phyloP scores from a whole-genome alignment of 495 filamentous ascomycete species.

The Neurospora terricola region DNA sequence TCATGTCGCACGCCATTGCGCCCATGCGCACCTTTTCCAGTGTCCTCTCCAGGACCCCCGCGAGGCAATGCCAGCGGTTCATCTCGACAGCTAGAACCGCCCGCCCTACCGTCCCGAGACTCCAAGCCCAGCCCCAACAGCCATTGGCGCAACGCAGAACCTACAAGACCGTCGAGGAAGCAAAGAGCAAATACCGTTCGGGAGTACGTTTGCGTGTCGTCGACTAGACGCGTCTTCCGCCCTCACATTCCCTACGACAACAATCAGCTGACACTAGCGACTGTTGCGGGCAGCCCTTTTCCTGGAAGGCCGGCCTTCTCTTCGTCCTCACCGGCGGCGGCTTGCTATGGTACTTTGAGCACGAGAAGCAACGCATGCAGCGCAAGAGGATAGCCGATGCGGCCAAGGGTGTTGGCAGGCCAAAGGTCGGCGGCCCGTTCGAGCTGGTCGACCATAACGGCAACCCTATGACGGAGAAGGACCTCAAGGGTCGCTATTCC shows the following conservation, averaged over 20 bases:
- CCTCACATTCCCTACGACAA: conserved; percentile 1
- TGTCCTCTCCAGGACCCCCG: conserved; percentile 9
- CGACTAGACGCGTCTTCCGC: not conserved
- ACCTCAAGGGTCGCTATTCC: conserved; percentile 78
- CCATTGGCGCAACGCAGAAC: conserved; percentile 25
- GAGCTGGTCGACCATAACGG: conserved; percentile 74
- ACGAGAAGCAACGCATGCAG: conserved; percentile 81
- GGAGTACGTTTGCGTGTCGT: conserved; percentile 27
- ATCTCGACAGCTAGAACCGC: conserved; percentile 18
- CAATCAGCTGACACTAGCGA: not conserved
- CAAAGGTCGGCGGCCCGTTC: conserved; percentile 87
- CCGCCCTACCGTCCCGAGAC: conserved; percentile 4
- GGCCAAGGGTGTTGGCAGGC: conserved; percentile 82
- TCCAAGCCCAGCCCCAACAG: conserved; percentile 18
- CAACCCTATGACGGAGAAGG: conserved; percentile 58
- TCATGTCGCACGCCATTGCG: conserved; percentile 19
- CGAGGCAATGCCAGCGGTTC: conserved; percentile 18
- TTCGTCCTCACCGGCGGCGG: conserved; percentile 71
- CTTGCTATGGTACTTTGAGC: conserved; percentile 80
- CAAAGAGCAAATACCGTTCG: conserved; percentile 40
- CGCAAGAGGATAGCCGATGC: conserved; percentile 78
- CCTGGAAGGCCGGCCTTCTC: conserved; percentile 75
- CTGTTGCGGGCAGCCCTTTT: conserved; percentile 57
- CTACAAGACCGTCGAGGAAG: conserved; percentile 46
- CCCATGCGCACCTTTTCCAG: conserved; percentile 15